These are phyloP conservation scores for Xylaria sp. DNA, from an alignment of 2,329 filamentous ascomycete genomes.

Conservation along the genomic window DNA sequence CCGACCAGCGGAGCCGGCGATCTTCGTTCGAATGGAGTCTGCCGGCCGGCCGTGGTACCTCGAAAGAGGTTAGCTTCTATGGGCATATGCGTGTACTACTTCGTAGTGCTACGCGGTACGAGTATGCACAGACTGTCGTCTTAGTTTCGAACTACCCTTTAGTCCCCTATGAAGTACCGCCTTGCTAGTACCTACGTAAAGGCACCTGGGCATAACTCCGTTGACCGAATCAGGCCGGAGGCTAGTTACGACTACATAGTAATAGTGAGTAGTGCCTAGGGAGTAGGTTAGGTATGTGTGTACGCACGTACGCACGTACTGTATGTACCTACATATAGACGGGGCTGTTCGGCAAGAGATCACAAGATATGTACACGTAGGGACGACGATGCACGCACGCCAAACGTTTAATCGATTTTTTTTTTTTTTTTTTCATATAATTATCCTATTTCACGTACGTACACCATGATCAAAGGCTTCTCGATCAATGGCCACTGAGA, in stretches of 20 bases:
- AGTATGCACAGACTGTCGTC: slow-evolving; percentile 7
- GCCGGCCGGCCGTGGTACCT: slow-evolving; percentile 41
- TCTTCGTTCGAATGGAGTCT: slow-evolving; percentile 42
- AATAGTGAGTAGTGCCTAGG: too few relatives aligned
- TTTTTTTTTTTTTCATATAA: too few relatives aligned
- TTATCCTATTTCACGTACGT: too few relatives aligned
- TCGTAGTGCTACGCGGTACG: too few relatives aligned
- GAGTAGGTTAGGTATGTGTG: too few relatives aligned
- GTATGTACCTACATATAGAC: too few relatives aligned
- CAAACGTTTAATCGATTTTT: too few relatives aligned
- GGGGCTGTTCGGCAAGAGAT: slow-evolving; percentile 16
- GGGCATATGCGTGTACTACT: slow-evolving; percentile 25
- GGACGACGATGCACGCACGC: too few relatives aligned
- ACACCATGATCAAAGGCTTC: slow-evolving; percentile 5
- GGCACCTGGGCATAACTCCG: neutral
- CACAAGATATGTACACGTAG: slow-evolving; percentile 3
- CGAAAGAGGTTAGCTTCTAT: slow-evolving; percentile 38
- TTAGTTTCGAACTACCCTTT: neutral
- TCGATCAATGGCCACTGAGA: slow-evolving; percentile 1
- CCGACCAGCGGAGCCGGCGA: slow-evolving; percentile 39
- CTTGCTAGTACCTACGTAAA: neutral
- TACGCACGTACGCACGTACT: slow-evolving; percentile 6
- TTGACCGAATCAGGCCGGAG: neutral
- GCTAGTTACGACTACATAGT: neutral
- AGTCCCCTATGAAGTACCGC: neutral